Percentiles rank a stretch among this genome's conserved stretches.
These are phyloP conservation scores for Parvularia atlantis DNA, from an alignment of 78 protist species.

Conservation along the genomic window DNA sequence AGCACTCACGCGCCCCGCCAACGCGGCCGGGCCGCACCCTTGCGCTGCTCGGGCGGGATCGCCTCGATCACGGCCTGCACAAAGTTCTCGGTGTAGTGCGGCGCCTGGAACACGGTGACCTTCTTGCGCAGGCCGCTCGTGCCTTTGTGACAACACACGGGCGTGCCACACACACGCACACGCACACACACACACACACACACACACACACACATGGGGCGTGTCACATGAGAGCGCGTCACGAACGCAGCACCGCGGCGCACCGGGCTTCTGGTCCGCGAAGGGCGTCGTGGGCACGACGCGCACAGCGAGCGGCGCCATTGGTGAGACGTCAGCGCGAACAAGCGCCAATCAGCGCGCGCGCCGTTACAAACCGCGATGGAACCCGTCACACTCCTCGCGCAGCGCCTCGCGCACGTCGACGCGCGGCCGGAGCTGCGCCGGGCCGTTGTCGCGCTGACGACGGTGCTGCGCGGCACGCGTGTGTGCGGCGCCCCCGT, in stretches of 20 bases:
- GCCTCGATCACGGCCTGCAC: conserved; percentile 66
- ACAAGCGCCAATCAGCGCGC: too few species aligned
- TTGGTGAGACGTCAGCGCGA: too few species aligned
- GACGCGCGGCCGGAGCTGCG: too few species aligned
- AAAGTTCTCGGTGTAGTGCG: conserved; percentile 79
- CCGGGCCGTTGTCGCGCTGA: too few species aligned
- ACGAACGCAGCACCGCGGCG: neutral
- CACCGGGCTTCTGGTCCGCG: conserved; percentile 6
- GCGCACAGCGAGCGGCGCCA: too few species aligned
- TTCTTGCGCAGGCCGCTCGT: conserved; percentile 89
- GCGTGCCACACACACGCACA: neutral
- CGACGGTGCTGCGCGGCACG: too few species aligned
- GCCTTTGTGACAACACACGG: conserved; percentile 18
- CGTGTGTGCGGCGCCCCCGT: too few species aligned
- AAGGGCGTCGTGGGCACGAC: neutral
- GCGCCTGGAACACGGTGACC: conserved; percentile 42
- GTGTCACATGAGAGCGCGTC: neutral
- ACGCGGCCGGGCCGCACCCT: neutral
- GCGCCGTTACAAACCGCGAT: too few species aligned
- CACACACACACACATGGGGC: too few species aligned
- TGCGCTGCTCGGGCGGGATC: neutral
- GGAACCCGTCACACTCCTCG: too few species aligned
- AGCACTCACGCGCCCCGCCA: conserved; percentile 18
- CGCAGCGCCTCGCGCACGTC: too few species aligned
- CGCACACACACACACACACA: neutral